Evolutionary conservation across 805 yeast species (phyloP).

Genomic region (Saturnispora galanensis): DNA sequence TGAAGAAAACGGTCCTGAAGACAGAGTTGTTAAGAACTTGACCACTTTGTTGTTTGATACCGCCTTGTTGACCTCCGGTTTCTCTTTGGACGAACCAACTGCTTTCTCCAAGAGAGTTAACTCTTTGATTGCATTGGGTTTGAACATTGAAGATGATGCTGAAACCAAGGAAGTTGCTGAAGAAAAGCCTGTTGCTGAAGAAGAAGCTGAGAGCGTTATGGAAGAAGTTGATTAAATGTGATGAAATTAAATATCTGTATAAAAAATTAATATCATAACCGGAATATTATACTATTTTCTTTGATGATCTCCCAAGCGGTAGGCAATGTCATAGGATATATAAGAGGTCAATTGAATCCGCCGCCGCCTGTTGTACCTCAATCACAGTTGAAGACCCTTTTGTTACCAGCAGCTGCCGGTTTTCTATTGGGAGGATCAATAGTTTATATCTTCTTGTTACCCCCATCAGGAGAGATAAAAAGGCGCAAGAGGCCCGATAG

Average conservation of each 20-base stretch:
- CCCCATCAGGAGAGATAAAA: no score
- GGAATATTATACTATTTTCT: no score
- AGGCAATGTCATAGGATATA: no score
- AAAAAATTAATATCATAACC: not conserved
- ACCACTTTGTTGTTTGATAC: conserved; percentile 95
- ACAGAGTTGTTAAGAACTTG: conserved; percentile 96
- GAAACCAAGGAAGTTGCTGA: conserved; percentile 24
- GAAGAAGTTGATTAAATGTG: conserved; percentile 86
- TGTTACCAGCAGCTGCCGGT: no score
- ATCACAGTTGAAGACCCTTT: no score
- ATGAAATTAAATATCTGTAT: not conserved
- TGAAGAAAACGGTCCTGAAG: conserved; percentile 94
- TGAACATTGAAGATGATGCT: conserved; percentile 75
- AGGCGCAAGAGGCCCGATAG: conserved; percentile 47
- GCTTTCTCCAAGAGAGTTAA: conserved; percentile 96
- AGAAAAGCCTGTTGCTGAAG: conserved; percentile 31
- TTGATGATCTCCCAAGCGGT: no score
- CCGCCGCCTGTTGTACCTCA: no score
- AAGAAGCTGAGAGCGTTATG: conserved; percentile 82
- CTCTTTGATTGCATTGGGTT: conserved; percentile 95
- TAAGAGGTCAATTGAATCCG: no score
- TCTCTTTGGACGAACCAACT: conserved; percentile 97
- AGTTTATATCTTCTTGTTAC: not conserved
- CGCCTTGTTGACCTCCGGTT: conserved; percentile 96
- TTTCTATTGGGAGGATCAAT: no score